phyloP scores from a whole-genome alignment of 2,329 filamentous ascomycete species.

The Stylonectria norvegica region DNA sequence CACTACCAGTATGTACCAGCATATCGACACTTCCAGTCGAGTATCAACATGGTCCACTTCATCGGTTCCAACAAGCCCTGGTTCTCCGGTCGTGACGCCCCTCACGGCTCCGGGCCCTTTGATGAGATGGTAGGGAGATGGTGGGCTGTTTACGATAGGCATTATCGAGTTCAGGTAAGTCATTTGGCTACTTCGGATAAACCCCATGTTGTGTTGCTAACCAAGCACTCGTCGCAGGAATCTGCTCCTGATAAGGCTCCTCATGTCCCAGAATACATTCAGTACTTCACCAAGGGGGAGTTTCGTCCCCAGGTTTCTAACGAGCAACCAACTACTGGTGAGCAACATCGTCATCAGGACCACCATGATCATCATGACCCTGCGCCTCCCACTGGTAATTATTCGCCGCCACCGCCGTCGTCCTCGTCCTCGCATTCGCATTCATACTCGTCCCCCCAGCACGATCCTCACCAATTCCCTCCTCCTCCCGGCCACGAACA shows the following conservation, averaged over 20 bases:
- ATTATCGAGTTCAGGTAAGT: slow-evolving; percentile 62
- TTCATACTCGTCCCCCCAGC: neutral
- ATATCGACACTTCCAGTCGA: slow-evolving; percentile 87
- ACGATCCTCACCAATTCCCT: neutral
- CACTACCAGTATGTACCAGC: slow-evolving; percentile 98
- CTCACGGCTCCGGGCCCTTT: slow-evolving; percentile 61
- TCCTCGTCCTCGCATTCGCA: neutral
- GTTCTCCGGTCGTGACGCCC: slow-evolving; percentile 59
- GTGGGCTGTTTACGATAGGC: slow-evolving; percentile 92
- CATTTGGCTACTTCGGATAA: no score
- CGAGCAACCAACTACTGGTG: slow-evolving; percentile 17
- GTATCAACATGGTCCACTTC: slow-evolving; percentile 89
- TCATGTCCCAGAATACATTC: slow-evolving; percentile 39
- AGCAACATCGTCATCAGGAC: slow-evolving; percentile 27
- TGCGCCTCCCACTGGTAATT: slow-evolving; percentile 9
- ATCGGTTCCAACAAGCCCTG: slow-evolving; percentile 92
- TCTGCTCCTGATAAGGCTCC: slow-evolving; percentile 8
- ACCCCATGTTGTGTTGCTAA: slow-evolving; percentile 6
- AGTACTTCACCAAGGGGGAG: slow-evolving; percentile 55
- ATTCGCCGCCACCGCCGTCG: slow-evolving; percentile 13
- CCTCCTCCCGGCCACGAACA: slow-evolving; percentile 9
- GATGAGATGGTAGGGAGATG: slow-evolving; percentile 81
- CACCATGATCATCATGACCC: slow-evolving; percentile 24
- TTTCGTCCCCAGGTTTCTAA: slow-evolving; percentile 32
- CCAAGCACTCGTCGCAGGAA: slow-evolving; percentile 9